Conservation (phyloP, 495 filamentous ascomycete genomes). For the Penicillium daleae region DNA sequence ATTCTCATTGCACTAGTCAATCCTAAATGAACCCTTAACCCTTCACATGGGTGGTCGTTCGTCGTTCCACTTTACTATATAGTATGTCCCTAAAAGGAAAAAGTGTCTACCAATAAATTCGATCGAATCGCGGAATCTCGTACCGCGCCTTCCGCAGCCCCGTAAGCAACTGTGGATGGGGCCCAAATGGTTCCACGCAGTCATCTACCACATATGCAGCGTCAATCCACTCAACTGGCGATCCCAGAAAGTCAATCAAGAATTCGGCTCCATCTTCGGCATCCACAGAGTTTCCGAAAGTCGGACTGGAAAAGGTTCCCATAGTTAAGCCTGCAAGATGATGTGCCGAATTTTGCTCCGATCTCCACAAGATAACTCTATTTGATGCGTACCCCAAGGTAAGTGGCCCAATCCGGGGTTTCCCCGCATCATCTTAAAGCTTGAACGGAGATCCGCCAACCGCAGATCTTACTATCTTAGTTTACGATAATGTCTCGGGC, state of each 20-base stretch:
- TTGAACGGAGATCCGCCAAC: background rate
- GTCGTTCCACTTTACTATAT: background rate
- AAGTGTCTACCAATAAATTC: background rate
- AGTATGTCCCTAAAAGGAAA: background rate
- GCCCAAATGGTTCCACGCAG: background rate
- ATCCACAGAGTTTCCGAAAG: conserved; percentile 3
- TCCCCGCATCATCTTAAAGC: conserved; percentile 3
- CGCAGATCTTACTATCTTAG: conserved; percentile 1
- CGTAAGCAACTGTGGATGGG: background rate
- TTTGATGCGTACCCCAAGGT: background rate
- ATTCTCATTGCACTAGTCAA: background rate
- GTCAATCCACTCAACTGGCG: background rate
- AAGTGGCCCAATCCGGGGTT: conserved; percentile 4
- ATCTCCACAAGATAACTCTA: conserved; percentile 8
- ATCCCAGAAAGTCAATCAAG: conserved; percentile 1
- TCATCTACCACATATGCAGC: background rate
- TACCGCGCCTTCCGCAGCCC: background rate
- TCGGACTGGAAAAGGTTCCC: background rate
- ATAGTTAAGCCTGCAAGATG: no score
- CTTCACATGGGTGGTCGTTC: background rate
- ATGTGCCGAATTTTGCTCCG: conserved; percentile 4
- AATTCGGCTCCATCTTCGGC: conserved; percentile 1
- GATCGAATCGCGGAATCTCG: background rate
- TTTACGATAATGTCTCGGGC: background rate
- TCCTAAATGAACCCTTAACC: no score